Conservation (phyloP, 2,329 filamentous ascomycete genomes). For the Akanthomyces lecanii region DNA sequence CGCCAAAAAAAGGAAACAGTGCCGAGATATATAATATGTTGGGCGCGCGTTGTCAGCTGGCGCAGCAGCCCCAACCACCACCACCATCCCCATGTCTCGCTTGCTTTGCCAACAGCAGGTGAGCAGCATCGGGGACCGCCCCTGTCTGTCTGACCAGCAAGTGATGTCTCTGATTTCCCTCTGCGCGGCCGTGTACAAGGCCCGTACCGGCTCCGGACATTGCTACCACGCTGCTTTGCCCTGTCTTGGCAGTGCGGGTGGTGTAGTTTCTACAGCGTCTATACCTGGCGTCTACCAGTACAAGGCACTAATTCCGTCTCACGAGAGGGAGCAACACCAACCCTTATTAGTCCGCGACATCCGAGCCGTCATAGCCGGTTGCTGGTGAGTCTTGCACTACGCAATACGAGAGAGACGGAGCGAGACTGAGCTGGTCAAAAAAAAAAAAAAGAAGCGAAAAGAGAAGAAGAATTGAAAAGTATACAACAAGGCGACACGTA, state of each 20-base stretch:
- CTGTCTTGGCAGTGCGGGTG: background rate
- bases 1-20: too few species aligned
- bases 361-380: slow-evolving; percentile 2
- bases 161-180: background rate
- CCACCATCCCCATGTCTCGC: slow-evolving; percentile 6
- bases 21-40: too few species aligned
- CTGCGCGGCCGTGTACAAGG: slow-evolving; percentile 2
- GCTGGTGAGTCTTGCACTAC: background rate
- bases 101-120: background rate
- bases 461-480: too few species aligned
- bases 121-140: too few species aligned
- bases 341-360: background rate
- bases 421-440: background rate
- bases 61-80: background rate
- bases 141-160: background rate
- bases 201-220: slow-evolving; percentile 6
- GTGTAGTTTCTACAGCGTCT: slow-evolving; percentile 13
- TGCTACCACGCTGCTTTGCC: slow-evolving; percentile 8
- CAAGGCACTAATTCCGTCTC: too few species aligned
- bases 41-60: background rate
- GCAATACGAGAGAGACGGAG: background rate
- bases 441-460: background rate
- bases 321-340: background rate
- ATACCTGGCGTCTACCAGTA: slow-evolving; percentile 7
- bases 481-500: too few species aligned